Percentiles rank a stretch among this genome's conserved stretches.
These are phyloP conservation scores for Phytophthora tubulina DNA, from an alignment of 352 stramenopile species.

Conservation along the genomic window DNA sequence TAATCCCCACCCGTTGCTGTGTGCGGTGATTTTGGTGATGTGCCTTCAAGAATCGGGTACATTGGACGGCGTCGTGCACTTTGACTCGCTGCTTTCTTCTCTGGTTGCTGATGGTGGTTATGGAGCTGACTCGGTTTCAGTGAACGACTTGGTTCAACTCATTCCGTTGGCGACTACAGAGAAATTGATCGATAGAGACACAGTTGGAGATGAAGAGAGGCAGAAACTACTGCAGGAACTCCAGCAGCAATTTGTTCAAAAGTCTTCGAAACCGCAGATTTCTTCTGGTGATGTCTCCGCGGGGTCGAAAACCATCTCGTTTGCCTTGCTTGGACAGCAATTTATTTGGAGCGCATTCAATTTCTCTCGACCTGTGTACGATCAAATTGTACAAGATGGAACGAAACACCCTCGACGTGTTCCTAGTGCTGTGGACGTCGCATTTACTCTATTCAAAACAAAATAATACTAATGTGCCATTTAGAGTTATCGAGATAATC, in stretches of 20 bases:
- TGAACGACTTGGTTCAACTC: not conserved
- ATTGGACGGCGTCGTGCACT: slow-evolving; percentile 5
- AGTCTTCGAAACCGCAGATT: not conserved
- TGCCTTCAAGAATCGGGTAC: slow-evolving; percentile 12
- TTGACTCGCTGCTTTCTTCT: slow-evolving; percentile 28
- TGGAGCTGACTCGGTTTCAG: slow-evolving; percentile 17
- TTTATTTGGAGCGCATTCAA: slow-evolving; percentile 42
- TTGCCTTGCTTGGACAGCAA: slow-evolving; percentile 30
- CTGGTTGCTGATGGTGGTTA: slow-evolving; percentile 23
- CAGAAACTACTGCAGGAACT: slow-evolving; percentile 3
- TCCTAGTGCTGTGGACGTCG: slow-evolving; percentile 37
- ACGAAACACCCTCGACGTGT: slow-evolving; percentile 21
- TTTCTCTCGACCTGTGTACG: slow-evolving; percentile 29
- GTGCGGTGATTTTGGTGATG: slow-evolving; percentile 22
- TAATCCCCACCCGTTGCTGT: slow-evolving; percentile 31
- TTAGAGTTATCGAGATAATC: too few relatives aligned
- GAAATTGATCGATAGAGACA: not conserved
- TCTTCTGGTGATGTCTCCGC: not conserved
- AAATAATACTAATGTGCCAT: too few relatives aligned
- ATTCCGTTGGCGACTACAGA: not conserved
- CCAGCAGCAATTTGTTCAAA: slow-evolving; percentile 11
- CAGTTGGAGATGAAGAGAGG: not conserved
- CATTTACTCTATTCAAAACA: slow-evolving; percentile 22
- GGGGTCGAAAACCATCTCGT: slow-evolving; percentile 2
- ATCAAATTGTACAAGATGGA: slow-evolving; percentile 17